Conservation (phyloP, 495 filamentous ascomycete genomes). For the Lasiosphaeris hirsuta region DNA sequence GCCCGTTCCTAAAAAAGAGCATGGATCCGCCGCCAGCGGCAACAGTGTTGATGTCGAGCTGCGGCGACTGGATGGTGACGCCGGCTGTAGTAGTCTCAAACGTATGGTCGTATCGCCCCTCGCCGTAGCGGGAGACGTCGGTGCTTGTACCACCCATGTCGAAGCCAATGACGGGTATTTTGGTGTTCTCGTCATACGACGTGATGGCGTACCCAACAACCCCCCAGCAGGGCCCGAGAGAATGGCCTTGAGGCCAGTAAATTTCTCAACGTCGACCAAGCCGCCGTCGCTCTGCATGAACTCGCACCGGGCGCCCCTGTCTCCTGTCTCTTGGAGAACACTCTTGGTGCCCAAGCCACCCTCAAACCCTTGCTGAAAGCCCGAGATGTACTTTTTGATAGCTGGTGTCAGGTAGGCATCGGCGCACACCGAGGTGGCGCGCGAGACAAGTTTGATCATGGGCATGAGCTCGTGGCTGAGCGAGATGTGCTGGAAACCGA, state of each 20-base stretch:
- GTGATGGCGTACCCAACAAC: conserved; percentile 94
- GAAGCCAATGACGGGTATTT: conserved; percentile 90
- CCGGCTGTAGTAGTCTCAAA: conserved; percentile 97
- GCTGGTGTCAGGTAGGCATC: conserved; percentile 96
- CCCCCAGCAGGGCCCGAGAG: conserved; percentile 78
- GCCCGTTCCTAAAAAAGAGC: conserved; percentile 83
- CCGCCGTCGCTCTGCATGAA: conserved; percentile 89
- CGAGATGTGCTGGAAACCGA: conserved; percentile 74
- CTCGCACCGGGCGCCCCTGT: conserved; percentile 64
- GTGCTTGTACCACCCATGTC: conserved; percentile 96
- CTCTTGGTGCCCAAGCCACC: conserved; percentile 67
- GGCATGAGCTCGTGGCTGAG: conserved; percentile 80
- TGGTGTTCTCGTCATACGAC: conserved; percentile 81
- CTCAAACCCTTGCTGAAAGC: conserved; percentile 74
- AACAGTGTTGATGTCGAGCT: conserved; percentile 97
- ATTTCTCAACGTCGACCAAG: conserved; percentile 69
- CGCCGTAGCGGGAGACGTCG: conserved; percentile 87
- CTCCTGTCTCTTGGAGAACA: conserved; percentile 55
- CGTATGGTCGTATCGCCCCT: conserved; percentile 89
- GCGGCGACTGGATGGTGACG: conserved; percentile 90
- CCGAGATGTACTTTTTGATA: conserved; percentile 91
- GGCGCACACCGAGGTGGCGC: conserved; percentile 88
- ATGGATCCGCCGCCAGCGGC: conserved; percentile 90
- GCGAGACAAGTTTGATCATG: conserved; percentile 87
- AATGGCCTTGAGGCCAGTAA: conserved; percentile 73